Percentiles rank a stretch among this genome's conserved stretches.
phyloP scores from a whole-genome alignment of 345 rosid genomes.

The Durio zibethinus region DNA sequence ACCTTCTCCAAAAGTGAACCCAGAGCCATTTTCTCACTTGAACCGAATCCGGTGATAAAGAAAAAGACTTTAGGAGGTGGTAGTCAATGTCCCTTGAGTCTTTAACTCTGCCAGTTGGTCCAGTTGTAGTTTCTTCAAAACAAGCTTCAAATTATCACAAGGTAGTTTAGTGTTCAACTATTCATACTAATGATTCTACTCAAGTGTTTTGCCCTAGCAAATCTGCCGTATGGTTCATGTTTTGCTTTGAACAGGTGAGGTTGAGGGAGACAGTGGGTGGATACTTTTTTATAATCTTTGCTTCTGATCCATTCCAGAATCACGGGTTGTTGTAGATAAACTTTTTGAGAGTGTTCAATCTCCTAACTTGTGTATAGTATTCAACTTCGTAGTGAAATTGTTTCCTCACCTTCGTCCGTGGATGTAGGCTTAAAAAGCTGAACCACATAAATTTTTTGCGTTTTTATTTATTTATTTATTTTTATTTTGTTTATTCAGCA shows the following conservation, averaged over 20 bases:
- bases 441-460: too few relatives aligned
- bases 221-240: neutral
- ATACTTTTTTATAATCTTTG: neutral
- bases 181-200: neutral
- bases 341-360: too few relatives aligned
- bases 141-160: neutral
- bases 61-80: neutral
- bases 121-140: neutral
- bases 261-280: neutral
- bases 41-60: constrained; percentile 43
- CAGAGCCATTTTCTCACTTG: constrained; percentile 46
- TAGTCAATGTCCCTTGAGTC: neutral
- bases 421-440: too few relatives aligned
- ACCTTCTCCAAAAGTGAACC: constrained; percentile 39
- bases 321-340: too few relatives aligned
- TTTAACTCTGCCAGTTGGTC: neutral
- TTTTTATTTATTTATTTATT: too few relatives aligned
- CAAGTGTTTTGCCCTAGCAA: neutral
- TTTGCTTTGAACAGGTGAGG: neutral
- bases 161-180: neutral
- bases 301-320: too few relatives aligned
- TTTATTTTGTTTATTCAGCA: too few relatives aligned
- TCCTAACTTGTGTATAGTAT: too few relatives aligned
- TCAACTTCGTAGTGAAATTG: too few relatives aligned
- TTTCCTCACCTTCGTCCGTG: too few relatives aligned